These are phyloP conservation scores for Mycena leptocephala DNA, from an alignment of 768 basidiomycete species.

Conservation along the genomic window DNA sequence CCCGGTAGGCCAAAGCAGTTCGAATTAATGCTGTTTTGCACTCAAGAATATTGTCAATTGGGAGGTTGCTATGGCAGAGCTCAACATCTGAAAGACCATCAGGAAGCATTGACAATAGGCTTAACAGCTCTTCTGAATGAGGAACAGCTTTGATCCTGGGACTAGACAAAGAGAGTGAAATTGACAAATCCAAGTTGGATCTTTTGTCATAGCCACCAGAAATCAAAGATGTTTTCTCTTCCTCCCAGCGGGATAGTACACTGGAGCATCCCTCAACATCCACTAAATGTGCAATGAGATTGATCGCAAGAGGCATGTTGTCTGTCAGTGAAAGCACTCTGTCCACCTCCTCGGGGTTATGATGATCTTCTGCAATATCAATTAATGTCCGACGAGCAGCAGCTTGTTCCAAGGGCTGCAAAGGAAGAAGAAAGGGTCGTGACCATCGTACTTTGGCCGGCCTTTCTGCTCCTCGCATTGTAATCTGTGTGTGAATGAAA, in stretches of 20 bases:
- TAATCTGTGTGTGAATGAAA: too few species aligned
- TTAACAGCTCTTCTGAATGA: too few species aligned
- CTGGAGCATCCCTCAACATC: not conserved
- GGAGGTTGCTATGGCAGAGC: too few species aligned
- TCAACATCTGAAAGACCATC: too few species aligned
- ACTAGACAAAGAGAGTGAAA: not conserved
- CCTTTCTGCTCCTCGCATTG: not conserved
- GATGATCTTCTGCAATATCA: not conserved
- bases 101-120: too few species aligned
- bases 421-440: not conserved
- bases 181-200: not conserved
- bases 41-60: too few species aligned
- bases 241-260: not conserved
- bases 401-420: not conserved
- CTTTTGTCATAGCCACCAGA: not conserved
- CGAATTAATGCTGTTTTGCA: too few species aligned
- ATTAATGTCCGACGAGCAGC: not conserved
- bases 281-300: not conserved
- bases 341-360: not conserved
- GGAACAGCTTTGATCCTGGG: too few species aligned
- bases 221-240: not conserved
- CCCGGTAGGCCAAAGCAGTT: too few species aligned
- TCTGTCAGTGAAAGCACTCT: not conserved
- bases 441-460: not conserved
- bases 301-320: not conserved